These are phyloP conservation scores for Gonapodya sp. DNA, from an alignment of 192 early-diverging fungal genomes.

Conservation along the genomic window DNA sequence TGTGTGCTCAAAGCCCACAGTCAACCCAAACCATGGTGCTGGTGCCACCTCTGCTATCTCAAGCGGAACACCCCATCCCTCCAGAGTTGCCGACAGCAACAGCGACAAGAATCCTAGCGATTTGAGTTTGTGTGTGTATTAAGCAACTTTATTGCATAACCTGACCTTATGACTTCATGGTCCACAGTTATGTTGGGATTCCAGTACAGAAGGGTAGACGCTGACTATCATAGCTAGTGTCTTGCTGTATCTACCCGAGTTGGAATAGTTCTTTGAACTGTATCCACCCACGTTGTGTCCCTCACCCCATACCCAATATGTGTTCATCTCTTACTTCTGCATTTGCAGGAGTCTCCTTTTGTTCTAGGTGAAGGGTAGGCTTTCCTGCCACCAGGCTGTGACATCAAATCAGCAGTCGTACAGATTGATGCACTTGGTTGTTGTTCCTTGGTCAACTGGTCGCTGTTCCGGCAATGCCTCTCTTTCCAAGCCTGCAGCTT, in stretches of 20 bases:
- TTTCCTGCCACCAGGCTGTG: background rate
- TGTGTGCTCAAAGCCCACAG: background rate
- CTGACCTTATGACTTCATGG: background rate
- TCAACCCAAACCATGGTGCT: background rate
- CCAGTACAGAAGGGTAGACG: background rate
- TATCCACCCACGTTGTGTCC: no score
- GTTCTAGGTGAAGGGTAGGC: background rate
- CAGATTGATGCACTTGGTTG: background rate
- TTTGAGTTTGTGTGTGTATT: background rate
- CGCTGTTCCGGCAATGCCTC: background rate
- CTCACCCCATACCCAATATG: no score
- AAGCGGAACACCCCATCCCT: background rate
- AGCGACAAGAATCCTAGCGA: background rate
- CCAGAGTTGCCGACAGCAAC: background rate
- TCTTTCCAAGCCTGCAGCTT: background rate
- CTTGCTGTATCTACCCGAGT: background rate
- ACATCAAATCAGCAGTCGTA: no score
- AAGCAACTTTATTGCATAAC: background rate
- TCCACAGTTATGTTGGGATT: background rate
- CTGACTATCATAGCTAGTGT: background rate
- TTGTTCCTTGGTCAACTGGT: background rate
- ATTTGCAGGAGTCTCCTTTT: background rate
- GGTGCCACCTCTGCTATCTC: background rate
- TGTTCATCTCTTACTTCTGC: background rate
- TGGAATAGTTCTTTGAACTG: background rate